Evolutionary conservation across 352 stramenopile genomes (phyloP), one percentile per base, ranked within the genome.

Genomic region (Globisporangium sylvaticum): DNA sequence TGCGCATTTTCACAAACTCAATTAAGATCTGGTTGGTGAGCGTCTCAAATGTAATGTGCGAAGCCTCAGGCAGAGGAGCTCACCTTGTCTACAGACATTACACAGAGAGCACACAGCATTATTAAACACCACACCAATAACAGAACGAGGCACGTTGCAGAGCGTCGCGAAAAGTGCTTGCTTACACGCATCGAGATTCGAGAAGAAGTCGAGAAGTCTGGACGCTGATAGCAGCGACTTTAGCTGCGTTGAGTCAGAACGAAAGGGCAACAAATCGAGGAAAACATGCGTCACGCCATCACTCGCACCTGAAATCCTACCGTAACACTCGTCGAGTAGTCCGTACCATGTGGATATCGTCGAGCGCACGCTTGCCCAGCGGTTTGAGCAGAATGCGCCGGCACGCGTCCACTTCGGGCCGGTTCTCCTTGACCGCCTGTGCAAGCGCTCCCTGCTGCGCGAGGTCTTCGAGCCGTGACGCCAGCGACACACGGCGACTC

Each of bases 191-290:
- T 94, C 87, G 24, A 94, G 69, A 58, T 92, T 90, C 55, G 83
- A 79, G 68, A 92, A 94, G 68, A 92, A 92, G 46, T 91, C 76
- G 65, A 91, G 83, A 32, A 94, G 69, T 54, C 90, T 91, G 56
- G 87, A 90, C 53, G 79, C 79, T 12, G 68, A 74, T 27, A 94
- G 80, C 32, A 92, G 72, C 32, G 85, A 83, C 65, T 94, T 94
- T 31, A 94, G 80, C 86, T 93, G 68, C 27, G 44, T 34, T n/a
- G 50, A 1, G 27, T 12, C 37, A 27, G 20, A 32, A 42, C 15
- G 1, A 59, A 10, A 34, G 10, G 15, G 58, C 42, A 4, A 50
- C 27, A 12, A 14, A 42, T 32, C n/a, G 22, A 62, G 42, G 15
- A 22, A 42, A 12, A 3, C 15, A 59, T 25, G 9, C 31, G 55